These are phyloP conservation scores for Leccinum fibrillosum DNA, from an alignment of 768 basidiomycete genomes.

Conservation along the genomic window DNA sequence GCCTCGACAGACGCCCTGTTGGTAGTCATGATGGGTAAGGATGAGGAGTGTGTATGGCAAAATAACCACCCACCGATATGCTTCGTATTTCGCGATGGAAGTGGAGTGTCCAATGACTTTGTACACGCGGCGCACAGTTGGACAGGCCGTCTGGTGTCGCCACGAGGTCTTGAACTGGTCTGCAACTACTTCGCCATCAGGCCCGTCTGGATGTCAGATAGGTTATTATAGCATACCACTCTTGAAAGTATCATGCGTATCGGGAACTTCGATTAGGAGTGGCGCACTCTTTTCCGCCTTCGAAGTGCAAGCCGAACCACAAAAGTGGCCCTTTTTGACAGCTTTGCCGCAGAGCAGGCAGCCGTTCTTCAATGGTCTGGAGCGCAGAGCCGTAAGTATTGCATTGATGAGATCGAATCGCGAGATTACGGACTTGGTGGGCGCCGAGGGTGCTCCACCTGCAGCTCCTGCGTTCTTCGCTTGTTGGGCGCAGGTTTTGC, in stretches of 20 bases:
- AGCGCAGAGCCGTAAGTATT: constrained; percentile 32
- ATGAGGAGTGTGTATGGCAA: neutral
- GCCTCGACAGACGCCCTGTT: constrained; percentile 53
- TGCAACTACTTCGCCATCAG: constrained; percentile 39
- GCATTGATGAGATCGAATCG: constrained; percentile 21
- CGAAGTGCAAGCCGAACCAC: constrained; percentile 51
- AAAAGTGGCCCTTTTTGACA: constrained; percentile 64
- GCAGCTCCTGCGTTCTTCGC: constrained; percentile 31
- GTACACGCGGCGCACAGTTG: constrained; percentile 58
- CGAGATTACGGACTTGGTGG: constrained; percentile 31
- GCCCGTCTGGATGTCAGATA: neutral
- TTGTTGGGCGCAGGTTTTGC: constrained; percentile 58
- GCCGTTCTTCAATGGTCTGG: constrained; percentile 38
- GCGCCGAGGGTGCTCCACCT: constrained; percentile 19
- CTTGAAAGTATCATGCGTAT: constrained; percentile 58
- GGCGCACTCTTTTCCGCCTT: constrained; percentile 55
- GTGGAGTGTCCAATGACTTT: constrained; percentile 54
- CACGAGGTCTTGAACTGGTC: constrained; percentile 70
- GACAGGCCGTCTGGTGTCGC: constrained; percentile 59
- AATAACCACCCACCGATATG: constrained; percentile 48
- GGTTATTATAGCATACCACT: constrained; percentile 44
- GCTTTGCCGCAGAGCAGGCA: constrained; percentile 61
- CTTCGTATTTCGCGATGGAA: constrained; percentile 52
- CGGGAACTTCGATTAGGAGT: constrained; percentile 56
- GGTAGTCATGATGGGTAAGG: neutral